Evolutionary conservation across 2,329 filamentous ascomycete species (phyloP).

Genomic region (Gaeumannomyces sp.): DNA sequence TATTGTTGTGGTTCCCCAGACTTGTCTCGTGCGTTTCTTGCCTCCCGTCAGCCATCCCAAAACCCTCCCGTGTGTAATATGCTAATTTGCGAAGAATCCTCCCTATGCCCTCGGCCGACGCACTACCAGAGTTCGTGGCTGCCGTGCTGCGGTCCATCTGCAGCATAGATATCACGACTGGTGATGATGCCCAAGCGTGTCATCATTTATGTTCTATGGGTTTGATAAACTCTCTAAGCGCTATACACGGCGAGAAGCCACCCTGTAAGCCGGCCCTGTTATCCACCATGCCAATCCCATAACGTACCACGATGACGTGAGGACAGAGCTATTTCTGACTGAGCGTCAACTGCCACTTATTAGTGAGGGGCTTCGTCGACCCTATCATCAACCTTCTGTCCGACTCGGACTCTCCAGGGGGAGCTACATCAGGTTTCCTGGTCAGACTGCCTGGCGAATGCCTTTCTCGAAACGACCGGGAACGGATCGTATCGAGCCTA

Average conservation of each 20-base stretch:
- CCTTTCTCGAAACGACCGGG: slow-evolving; percentile 3
- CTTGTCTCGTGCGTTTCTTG: slow-evolving; percentile 1
- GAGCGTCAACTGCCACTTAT: background rate
- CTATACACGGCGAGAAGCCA: background rate
- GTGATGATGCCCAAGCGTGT: background rate
- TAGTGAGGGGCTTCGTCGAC: background rate
- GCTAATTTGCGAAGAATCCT: background rate
- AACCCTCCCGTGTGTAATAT: background rate
- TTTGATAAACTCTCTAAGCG: background rate
- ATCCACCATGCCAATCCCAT: background rate
- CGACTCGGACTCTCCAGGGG: background rate
- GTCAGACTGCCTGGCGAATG: background rate
- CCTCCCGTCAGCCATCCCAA: background rate
- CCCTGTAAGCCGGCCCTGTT: background rate
- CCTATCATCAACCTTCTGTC: background rate
- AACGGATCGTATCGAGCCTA: background rate
- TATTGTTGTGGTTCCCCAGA: slow-evolving; percentile 4
- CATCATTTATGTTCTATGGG: background rate
- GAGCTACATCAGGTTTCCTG: background rate
- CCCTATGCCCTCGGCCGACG: background rate
- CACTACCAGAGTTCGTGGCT: background rate
- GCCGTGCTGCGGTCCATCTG: slow-evolving; percentile 1
- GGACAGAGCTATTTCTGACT: background rate
- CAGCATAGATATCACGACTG: background rate
- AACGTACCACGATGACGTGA: background rate